These are phyloP conservation scores for Chrysosphaeria jannelii DNA, from an alignment of 2,329 filamentous ascomycete species.

Conservation along the genomic window DNA sequence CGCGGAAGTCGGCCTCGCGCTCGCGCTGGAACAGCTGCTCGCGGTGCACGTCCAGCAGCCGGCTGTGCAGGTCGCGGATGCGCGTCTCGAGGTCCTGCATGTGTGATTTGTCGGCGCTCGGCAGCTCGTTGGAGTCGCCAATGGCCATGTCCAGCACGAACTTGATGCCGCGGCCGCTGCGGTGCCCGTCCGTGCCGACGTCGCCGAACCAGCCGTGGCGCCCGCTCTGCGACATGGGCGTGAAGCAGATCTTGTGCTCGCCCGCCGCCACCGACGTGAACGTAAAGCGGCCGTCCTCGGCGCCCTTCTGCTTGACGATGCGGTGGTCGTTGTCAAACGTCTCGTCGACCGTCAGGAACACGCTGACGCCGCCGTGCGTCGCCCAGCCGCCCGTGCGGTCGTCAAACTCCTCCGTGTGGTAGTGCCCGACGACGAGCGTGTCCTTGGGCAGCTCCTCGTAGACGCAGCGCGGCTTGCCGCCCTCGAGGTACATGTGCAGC, in stretches of 20 bases:
- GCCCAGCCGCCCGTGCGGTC: conserved; percentile 35
- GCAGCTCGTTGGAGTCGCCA: conserved; percentile 78
- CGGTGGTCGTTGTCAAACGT: conserved; percentile 94
- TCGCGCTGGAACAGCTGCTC: conserved; percentile 96
- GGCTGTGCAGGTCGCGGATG: conserved; percentile 64
- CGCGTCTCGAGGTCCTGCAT: conserved; percentile 68
- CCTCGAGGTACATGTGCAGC: conserved; percentile 89
- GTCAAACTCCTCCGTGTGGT: conserved; percentile 62
- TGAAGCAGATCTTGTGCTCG: conserved; percentile 88
- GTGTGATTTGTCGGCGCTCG: conserved; percentile 80
- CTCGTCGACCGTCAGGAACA: conserved; percentile 89
- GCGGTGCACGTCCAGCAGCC: conserved; percentile 62
- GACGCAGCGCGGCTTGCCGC: conserved; percentile 70
- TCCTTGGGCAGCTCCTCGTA: conserved; percentile 95
- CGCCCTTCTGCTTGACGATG: conserved; percentile 63
- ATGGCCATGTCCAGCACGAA: conserved; percentile 75
- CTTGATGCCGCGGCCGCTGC: conserved; percentile 44
- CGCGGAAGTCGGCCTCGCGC: conserved; percentile 89
- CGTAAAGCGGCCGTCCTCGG: conserved; percentile 56
- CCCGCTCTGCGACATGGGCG: conserved; percentile 42
- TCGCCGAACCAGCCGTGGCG: conserved; percentile 41
- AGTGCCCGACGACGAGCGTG: conserved; percentile 83
- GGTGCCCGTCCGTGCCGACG: conserved; percentile 9
- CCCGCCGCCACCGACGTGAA: conserved; percentile 88
- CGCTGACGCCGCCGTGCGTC: conserved; percentile 43